Evolutionary conservation across 495 filamentous ascomycete species (phyloP), one percentile per base, ranked within the genome.

Genomic region (Penicillium simplicissimum): DNA sequence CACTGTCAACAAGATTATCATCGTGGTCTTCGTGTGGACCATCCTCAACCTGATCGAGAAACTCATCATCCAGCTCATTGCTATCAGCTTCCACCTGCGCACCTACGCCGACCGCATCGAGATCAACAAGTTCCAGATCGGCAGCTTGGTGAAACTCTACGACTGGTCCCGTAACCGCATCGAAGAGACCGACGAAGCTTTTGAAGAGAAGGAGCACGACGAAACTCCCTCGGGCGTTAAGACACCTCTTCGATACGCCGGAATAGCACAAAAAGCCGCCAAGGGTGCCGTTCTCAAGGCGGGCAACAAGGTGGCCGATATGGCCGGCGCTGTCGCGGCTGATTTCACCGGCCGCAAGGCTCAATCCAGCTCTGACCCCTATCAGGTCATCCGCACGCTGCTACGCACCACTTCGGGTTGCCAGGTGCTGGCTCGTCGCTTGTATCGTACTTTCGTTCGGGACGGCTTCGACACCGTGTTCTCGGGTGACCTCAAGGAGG

Each of bases 51-150:
- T 95, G 52, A 80, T 89, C 48, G 92, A 97, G 71, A 98, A 97
- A 79, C 90, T 98, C 59, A 84, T 97, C 63, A 94, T 97, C 59
- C 93, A 97, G 68, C 85, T 97, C 70, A 96, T 98, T 68, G 93
- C 94, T 17, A 90, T 93, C 64, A 92, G 87, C 66, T 97, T 98
- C 72, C 94, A 98, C 69, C 81, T 89, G 36, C 85, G 94, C 40
- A 97, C 94, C 8, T 98, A 98, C 62, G 87, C 90, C 25, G 91
- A 96, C 68, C 85, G 94, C 13, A 97, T 98, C 65, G 91, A 94
- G 52, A 81, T 93, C 62, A 97, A 96, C 76, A 95, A 96, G 67
- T 93, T 93, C 66, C 89, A 92, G 72, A 92, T 94, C 56, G 86
- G 82, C 21, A 89, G 87, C 66, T 75, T 96, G 57, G 85, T 89